Conservation (phyloP, 164 flowering plant genomes). For the Taxillus chinensis region DNA sequence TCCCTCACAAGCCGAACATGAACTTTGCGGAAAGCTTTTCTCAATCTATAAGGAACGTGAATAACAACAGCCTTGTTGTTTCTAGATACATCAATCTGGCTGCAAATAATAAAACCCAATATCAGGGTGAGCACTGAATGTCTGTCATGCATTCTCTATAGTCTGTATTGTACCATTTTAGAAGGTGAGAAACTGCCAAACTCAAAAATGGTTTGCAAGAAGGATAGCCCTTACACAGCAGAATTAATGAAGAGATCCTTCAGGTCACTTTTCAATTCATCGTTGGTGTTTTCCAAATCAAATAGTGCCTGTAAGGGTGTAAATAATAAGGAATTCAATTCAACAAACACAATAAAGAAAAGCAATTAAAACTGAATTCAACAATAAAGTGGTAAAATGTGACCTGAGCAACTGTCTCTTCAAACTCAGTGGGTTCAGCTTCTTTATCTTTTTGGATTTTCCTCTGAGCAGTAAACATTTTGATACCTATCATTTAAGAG, state of each 20-base stretch:
- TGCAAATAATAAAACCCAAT: conserved; percentile 16
- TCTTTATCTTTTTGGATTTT: conserved; percentile 65
- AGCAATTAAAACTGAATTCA: background rate
- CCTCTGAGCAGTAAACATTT: conserved; percentile 51
- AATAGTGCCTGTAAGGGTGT: conserved; percentile 36
- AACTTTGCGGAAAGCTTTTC: conserved; percentile 76
- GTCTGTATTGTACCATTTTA: no score
- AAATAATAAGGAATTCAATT: background rate
- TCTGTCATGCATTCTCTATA: background rate
- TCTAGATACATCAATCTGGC: conserved; percentile 81
- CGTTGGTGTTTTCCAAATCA: conserved; percentile 34
- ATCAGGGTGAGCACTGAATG: background rate
- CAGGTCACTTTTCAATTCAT: conserved; percentile 34
- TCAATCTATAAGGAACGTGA: conserved; percentile 72
- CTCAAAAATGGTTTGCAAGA: no score
- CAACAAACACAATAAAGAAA: background rate
- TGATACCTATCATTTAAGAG: conserved; percentile 10
- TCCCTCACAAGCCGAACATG: conserved; percentile 82
- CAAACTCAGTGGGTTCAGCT: conserved; percentile 57
- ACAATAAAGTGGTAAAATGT: background rate
- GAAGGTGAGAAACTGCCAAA: no score
- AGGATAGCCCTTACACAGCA: conserved; percentile 20
- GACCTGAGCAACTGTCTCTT: conserved; percentile 75
- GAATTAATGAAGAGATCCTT: conserved; percentile 35
- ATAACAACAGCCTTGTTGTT: conserved; percentile 70